Percentiles rank a stretch among this genome's conserved stretches.
These are phyloP conservation scores for Colletotrichum siamense DNA, from an alignment of 2,329 filamentous ascomycete genomes.

Conservation along the genomic window DNA sequence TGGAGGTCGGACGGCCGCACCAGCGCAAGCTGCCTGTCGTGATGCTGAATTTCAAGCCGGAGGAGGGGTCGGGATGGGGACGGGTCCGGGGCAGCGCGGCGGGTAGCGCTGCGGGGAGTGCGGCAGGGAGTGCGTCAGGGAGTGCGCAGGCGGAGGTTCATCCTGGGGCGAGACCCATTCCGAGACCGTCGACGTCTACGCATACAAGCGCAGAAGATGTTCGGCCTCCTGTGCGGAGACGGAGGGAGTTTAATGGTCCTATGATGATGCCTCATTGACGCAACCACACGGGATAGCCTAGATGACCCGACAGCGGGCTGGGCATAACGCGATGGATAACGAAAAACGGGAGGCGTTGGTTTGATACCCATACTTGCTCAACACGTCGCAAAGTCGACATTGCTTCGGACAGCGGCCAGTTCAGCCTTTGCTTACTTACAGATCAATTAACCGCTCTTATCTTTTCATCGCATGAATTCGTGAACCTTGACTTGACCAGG, in stretches of 20 bases:
- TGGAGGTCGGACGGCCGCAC: slow-evolving; percentile 16
- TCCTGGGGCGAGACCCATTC: background rate
- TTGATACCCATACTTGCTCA: background rate
- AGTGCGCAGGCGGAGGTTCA: background rate
- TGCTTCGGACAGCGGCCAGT: background rate
- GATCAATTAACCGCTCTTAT: background rate
- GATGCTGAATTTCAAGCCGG: background rate
- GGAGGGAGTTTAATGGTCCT: background rate
- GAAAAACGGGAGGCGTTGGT: background rate
- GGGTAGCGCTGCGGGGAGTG: background rate
- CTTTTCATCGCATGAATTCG: background rate
- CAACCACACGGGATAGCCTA: too few species aligned
- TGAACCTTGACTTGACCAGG: background rate
- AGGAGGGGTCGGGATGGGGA: background rate
- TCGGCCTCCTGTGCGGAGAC: background rate
- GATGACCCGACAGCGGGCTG: background rate
- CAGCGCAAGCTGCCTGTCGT: slow-evolving; percentile 2
- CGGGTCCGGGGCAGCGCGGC: background rate
- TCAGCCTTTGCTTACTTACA: background rate
- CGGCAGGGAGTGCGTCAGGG: background rate
- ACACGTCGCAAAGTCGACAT: background rate
- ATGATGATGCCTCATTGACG: slow-evolving; percentile 10
- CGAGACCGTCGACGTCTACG: background rate
- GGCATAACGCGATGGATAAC: background rate
- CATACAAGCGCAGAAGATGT: background rate